Percentiles rank a stretch among this genome's conserved stretches.
Evolutionary conservation across 2,329 filamentous ascomycete species (phyloP).

Genomic region (Fusarium devonianum): DNA sequence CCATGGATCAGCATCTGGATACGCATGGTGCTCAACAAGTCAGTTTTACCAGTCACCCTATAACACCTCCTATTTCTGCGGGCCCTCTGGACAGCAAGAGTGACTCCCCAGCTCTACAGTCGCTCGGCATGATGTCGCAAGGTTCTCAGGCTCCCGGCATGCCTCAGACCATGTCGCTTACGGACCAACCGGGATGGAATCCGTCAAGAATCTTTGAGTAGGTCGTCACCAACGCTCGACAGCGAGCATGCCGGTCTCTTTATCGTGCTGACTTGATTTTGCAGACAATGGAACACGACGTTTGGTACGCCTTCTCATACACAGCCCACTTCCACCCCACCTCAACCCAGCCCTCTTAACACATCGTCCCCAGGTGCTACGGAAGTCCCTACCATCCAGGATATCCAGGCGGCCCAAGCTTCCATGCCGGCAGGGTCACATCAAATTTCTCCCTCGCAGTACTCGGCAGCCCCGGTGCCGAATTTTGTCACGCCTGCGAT

Average conservation of each 20-base stretch:
- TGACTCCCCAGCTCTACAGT: conserved; percentile 77
- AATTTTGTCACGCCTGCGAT: conserved; percentile 73
- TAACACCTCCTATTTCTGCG: conserved; percentile 81
- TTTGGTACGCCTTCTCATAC: conserved; percentile 73
- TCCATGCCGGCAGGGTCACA: conserved; percentile 55
- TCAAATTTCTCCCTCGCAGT: conserved; percentile 58
- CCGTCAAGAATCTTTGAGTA: conserved; percentile 90
- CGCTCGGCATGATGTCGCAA: conserved; percentile 75
- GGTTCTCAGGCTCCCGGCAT: conserved; percentile 61
- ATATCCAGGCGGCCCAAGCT: conserved; percentile 57
- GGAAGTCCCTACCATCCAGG: conserved; percentile 62
- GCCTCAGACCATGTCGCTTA: conserved; percentile 63
- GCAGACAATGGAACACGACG: conserved; percentile 91
- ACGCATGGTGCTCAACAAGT: conserved; percentile 64
- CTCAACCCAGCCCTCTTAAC: conserved; percentile 61
- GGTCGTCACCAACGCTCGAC: conserved; percentile 50
- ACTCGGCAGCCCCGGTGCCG: conserved; percentile 60
- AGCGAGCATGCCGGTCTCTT: neutral
- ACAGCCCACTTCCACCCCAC: conserved; percentile 44
- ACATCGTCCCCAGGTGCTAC: conserved; percentile 61
- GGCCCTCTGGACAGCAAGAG: conserved; percentile 76
- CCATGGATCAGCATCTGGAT: conserved; percentile 63
- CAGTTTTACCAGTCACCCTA: conserved; percentile 74
- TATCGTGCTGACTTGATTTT: conserved; percentile 8
- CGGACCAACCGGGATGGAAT: conserved; percentile 78